Conservation (phyloP, 352 stramenopile genomes). For the Thraustochytrium striatum region DNA sequence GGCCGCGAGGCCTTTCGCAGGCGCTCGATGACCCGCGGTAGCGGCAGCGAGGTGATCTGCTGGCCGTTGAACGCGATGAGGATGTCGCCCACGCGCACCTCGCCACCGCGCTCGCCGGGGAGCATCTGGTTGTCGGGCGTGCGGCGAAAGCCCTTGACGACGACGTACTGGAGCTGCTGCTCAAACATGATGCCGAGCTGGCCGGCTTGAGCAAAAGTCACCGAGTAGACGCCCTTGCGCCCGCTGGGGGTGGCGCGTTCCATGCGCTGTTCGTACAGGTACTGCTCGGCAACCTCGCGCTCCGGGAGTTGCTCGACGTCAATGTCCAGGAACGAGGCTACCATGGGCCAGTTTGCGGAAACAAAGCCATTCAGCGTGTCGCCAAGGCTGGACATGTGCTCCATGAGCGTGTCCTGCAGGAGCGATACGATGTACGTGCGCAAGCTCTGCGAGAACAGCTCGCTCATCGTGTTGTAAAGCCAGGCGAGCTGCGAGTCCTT, state of each 20-base stretch:
- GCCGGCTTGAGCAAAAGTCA: slow-evolving; percentile 4
- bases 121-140: background rate
- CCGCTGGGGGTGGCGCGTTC: background rate
- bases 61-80: slow-evolving; percentile 40
- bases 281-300: slow-evolving; percentile 3
- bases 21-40: slow-evolving; percentile 22
- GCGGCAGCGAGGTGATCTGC: slow-evolving; percentile 37
- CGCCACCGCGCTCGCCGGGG: slow-evolving; percentile 2
- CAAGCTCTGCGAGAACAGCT: slow-evolving; percentile 29
- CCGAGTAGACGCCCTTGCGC: slow-evolving; percentile 27
- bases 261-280: slow-evolving; percentile 2
- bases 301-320: slow-evolving; percentile 24
- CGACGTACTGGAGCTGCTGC: slow-evolving; percentile 30
- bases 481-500: background rate
- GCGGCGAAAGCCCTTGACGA: slow-evolving; percentile 34
- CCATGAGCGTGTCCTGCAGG: slow-evolving; percentile 21
- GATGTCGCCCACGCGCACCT: slow-evolving; percentile 28
- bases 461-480: slow-evolving; percentile 17
- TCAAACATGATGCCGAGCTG: slow-evolving; percentile 12
- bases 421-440: slow-evolving; percentile 34
- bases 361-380: slow-evolving; percentile 29
- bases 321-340: slow-evolving; percentile 27
- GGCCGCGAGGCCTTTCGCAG: background rate
- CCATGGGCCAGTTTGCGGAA: background rate
- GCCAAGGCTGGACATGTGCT: background rate